Evolutionary conservation across 768 basidiomycete species (phyloP), one percentile per base, ranked within the genome.

Genomic region (Mycena floridula): DNA sequence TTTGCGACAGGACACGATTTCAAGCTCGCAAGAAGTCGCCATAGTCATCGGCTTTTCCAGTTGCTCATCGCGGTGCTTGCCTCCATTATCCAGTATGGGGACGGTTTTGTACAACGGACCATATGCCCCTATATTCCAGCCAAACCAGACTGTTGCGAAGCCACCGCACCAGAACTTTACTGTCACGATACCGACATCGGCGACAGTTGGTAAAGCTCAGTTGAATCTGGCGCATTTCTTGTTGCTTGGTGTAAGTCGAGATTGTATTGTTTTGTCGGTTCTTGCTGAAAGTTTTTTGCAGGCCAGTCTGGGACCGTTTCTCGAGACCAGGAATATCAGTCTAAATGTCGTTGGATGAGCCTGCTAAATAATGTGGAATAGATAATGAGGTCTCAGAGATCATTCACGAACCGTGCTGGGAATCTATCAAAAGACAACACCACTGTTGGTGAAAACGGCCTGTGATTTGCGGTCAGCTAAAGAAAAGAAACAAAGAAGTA

Each of bases 91-190:
- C 22, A 28, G 37, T 5, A 49, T 67, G 25, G 66, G 65, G 25
- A 47, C 22, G 20, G 46, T 62, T 39, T 46, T 67, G n/a, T 65
- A 62, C 51, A 40, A 38, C 5, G 64, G 63, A 6, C 46, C 50
- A 0, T 66, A 46, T 50, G 42, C 51, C 35, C 63, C 66, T 4
- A 22, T 52, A 40, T 58, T 50, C 46, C 52, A 47, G 25, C n/a
- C 49, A 12, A 38, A 28, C 21, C 25, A 18, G 2, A 39, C 46
- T 23, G 71, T 68, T 13, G 54, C 57, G 0, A 11, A 38, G 46
- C 45, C 56, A 11, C 65, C 67, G 9, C 61, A 67, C 47, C 54
- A 72, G 45, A 69, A 71, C 51, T 65, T 71, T 42, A 62, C 61
- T 1, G 57, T 71, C 5, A 52, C 58, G 28, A 48, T 72, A 5